These are phyloP conservation scores for Purpureocillium takamizusanense DNA, from an alignment of 2,329 filamentous ascomycete species.

Conservation along the genomic window DNA sequence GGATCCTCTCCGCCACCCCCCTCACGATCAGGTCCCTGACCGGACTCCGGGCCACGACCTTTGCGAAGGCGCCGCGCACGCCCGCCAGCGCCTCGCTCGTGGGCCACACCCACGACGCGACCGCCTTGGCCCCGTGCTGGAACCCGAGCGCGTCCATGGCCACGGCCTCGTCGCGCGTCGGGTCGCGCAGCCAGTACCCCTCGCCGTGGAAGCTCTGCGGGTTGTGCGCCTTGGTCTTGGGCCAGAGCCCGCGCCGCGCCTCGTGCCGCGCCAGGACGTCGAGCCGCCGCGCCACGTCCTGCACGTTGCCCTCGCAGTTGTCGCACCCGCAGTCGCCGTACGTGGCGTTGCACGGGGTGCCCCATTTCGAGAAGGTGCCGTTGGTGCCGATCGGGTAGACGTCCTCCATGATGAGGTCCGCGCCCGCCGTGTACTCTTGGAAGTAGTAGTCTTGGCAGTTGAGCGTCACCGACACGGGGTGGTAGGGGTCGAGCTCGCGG, in stretches of 20 bases:
- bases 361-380: conserved; percentile 43
- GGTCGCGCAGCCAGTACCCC: conserved; percentile 37
- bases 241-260: conserved; percentile 30
- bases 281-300: conserved; percentile 37
- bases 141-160: conserved; percentile 36
- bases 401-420: conserved; percentile 52
- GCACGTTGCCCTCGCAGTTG: conserved; percentile 43
- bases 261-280: conserved; percentile 30
- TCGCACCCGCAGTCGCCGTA: conserved; percentile 57
- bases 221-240: conserved; percentile 32
- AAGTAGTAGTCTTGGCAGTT: conserved; percentile 58
- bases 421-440: conserved; percentile 39
- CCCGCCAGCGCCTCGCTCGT: conserved; percentile 23
- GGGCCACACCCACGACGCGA: conserved; percentile 38
- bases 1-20: conserved; percentile 12
- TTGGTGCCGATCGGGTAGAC: conserved; percentile 52
- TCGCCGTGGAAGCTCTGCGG: conserved; percentile 40
- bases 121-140: conserved; percentile 33
- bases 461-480: conserved; percentile 48
- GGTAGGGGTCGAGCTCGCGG: conserved; percentile 46
- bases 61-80: conserved; percentile 28
- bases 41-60: conserved; percentile 23
- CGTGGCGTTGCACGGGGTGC: conserved; percentile 47
- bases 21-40: conserved; percentile 30
- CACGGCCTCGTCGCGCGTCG: conserved; percentile 30